Base-by-base conservation (phyloP, 768 basidiomycete species). In the Tubosaeta brunneosetosa region DNA sequence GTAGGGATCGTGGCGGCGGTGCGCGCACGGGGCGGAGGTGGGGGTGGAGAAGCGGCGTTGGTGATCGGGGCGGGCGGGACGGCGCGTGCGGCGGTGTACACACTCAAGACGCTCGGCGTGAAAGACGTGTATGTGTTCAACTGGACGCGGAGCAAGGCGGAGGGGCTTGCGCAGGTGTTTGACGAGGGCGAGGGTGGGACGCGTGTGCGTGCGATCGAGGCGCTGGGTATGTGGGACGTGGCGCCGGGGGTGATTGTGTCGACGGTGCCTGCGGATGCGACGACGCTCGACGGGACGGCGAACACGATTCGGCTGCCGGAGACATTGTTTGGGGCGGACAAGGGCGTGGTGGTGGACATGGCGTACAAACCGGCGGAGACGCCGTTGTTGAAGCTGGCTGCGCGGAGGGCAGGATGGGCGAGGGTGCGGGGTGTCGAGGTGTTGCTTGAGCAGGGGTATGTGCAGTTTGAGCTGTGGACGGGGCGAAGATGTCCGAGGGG, bases 41-140 rank as follows among this genome's bases (percentile, higher is more conserved):
- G 64, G 70, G 3, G 53, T 52, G 19, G 55, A 46, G 17, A 77
- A 3, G 22, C 83, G 0, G 88, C 79, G 17, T 77, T 98, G 52
- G 86, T 99, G 50, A 90, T 99, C 54, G 97, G 97, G 3, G 94
- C 93, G 2, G 95, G 95, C 7, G 95, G 95, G 2, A 97, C 95
- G 0, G 85, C 91, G 16, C 88, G 95, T 16, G 95, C 95, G 0
- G 95, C 95, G 1, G 83, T 98, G 55, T 97, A 93, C 64, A 93
- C 95, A 3, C 71, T 97, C 43, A 80, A 87, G 57, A 72, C 72
- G 29, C 73, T 94, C 2, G 83, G 85, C 6, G 79, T 86, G 34
- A 71, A 77, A 46, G 76, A 72, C 6, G 86, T 98, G 59, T 94
- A 92, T 68, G 66, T 99, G 17, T 93, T 78, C 75, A 99, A 98